A percentile compares a stretch with the other conserved stretches of the same genome.
Evolutionary conservation across 345 rosid genomes (phyloP).

Genomic region (Murraya koenigii): DNA sequence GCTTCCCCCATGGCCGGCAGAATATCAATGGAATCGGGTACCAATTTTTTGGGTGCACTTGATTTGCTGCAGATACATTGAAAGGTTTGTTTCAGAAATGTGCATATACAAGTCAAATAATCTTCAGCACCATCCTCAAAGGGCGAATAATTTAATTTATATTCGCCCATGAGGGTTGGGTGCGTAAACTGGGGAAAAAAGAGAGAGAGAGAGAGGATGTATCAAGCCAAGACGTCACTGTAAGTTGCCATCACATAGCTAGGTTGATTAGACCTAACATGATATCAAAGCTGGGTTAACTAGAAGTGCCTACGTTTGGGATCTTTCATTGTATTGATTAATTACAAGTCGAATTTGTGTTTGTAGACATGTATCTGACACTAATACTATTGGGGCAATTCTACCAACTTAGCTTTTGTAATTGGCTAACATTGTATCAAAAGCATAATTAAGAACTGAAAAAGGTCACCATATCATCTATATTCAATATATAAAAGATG

Average conservation of each 20-base stretch:
- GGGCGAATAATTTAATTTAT: too few species aligned
- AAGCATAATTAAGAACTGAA: not conserved
- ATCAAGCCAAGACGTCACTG: not conserved
- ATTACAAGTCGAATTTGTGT: not conserved
- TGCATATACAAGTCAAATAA: not conserved
- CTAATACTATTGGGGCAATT: not conserved
- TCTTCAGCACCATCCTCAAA: not conserved
- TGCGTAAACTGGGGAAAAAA: too few species aligned
- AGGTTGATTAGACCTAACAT: not conserved
- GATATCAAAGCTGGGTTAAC: not conserved
- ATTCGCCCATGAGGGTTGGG: too few species aligned
- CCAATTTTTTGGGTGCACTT: conserved; percentile 99
- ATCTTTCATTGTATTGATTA: not conserved
- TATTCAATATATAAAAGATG: not conserved
- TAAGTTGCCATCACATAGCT: not conserved
- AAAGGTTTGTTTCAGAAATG: conserved; percentile 1
- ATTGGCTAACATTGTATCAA: not conserved
- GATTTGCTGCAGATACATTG: conserved; percentile 64
- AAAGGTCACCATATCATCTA: not conserved
- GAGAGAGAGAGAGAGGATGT: too few species aligned
- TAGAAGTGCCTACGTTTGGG: not conserved
- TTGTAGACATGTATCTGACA: not conserved
- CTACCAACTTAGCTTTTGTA: not conserved
- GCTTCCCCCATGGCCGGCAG: conserved; percentile 99
- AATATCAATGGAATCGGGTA: conserved; percentile 96